Conservation (phyloP, 2,329 filamentous ascomycete genomes). For the Laburnicola sp. region DNA sequence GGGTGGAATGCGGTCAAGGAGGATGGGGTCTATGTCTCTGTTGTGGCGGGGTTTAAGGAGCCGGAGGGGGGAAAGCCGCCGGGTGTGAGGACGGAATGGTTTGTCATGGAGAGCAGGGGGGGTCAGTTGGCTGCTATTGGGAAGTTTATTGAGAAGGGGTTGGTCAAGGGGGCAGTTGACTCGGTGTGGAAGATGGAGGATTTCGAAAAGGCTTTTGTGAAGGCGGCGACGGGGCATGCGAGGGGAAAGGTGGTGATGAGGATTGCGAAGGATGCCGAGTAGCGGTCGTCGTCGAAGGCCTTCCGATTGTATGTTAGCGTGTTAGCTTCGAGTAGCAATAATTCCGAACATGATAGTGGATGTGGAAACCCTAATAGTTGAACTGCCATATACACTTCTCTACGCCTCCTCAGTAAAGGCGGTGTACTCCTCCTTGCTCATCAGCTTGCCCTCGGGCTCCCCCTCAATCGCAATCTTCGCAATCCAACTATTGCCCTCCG, state of each 20-base stretch:
- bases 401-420: constrained; percentile 65
- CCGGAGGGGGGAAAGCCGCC: constrained; percentile 35
- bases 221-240: constrained; percentile 45
- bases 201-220: constrained; percentile 47
- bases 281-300: background rate
- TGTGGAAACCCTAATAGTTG: too few relatives aligned
- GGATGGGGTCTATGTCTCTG: constrained; percentile 45
- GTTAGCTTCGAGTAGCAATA: background rate
- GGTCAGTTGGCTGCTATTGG: constrained; percentile 46
- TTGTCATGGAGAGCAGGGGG: constrained; percentile 48
- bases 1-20: constrained; percentile 49
- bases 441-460: constrained; percentile 62
- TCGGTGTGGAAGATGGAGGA: constrained; percentile 49
- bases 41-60: constrained; percentile 34
- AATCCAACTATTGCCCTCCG: constrained; percentile 92
- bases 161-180: constrained; percentile 46
- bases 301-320: background rate
- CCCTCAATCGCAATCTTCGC: constrained; percentile 80
- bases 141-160: constrained; percentile 45
- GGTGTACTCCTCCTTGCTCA: constrained; percentile 79
- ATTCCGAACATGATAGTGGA: background rate
- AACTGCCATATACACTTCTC: constrained; percentile 8
- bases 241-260: constrained; percentile 49
- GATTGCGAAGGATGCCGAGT: constrained; percentile 12
- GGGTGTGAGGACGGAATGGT: constrained; percentile 46